phyloP scores from a whole-genome alignment of 78 protist species.

The Dictyostelium intermedium region DNA sequence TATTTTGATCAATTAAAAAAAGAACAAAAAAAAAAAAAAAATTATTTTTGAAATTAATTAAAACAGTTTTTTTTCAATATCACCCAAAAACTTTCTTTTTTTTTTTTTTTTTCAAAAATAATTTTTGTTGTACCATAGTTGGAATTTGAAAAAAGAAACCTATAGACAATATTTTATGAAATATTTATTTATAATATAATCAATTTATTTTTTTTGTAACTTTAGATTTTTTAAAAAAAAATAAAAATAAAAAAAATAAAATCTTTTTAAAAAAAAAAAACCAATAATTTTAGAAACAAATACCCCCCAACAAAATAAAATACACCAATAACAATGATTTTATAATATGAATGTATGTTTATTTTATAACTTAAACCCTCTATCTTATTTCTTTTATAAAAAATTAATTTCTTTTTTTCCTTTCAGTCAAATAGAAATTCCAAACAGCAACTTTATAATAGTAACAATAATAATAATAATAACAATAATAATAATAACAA shows the following conservation, averaged over 20 bases:
- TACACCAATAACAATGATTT: neutral
- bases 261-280: neutral
- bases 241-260: neutral
- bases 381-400: neutral
- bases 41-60: neutral
- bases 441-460: neutral
- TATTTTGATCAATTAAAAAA: too few species aligned
- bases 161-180: too few species aligned
- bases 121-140: neutral
- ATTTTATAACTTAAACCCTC: neutral
- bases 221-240: too few species aligned
- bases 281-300: neutral
- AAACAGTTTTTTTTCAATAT: neutral
- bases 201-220: neutral
- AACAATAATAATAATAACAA: neutral
- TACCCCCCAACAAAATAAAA: neutral
- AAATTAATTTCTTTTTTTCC: neutral
- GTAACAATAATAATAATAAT: neutral
- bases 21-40: too few species aligned
- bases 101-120: neutral
- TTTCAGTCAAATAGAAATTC: neutral
- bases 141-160: neutral
- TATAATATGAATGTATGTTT: neutral
- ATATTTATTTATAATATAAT: neutral
- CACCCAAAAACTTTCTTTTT: neutral